Percentiles rank a stretch among this genome's conserved stretches.
Conservation (phyloP, 169 alveolate genomes). For the Cryptosporidium felis region DNA sequence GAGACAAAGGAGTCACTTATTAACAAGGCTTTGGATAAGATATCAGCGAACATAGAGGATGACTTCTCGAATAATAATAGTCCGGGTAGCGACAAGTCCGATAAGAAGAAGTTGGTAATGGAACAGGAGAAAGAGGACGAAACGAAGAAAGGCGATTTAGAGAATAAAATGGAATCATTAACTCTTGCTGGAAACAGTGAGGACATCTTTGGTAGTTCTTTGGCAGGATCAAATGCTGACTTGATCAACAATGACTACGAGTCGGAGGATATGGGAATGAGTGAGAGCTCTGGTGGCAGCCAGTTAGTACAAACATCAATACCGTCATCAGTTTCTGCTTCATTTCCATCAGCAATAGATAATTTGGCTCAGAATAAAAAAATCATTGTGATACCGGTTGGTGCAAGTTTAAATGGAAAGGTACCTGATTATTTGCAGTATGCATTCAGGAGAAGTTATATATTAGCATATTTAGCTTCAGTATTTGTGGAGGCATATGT, state of each 20-base stretch:
- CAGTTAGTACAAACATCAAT: neutral
- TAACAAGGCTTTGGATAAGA: conserved; percentile 39
- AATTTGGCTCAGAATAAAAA: neutral
- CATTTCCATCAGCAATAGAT: conserved; percentile 9
- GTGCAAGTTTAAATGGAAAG: neutral
- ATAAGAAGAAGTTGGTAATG: conserved; percentile 2
- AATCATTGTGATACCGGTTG: conserved; percentile 13
- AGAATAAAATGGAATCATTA: neutral
- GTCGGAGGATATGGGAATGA: neutral
- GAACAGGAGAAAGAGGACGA: neutral
- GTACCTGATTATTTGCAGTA: conserved; percentile 45
- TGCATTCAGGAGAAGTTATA: conserved; percentile 27
- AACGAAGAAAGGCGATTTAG: neutral
- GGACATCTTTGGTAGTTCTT: conserved; percentile 14
- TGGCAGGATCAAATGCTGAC: neutral
- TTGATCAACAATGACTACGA: neutral
- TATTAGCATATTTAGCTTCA: neutral
- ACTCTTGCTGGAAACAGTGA: conserved; percentile 16
- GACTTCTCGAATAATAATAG: conserved; percentile 15
- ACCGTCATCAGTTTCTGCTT: conserved; percentile 7
- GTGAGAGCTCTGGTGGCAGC: neutral
- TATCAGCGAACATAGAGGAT: conserved; percentile 52
- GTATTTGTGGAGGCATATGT: conserved; percentile 33
- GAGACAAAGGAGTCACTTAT: conserved; percentile 29
- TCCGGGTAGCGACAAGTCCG: neutral